Base-by-base conservation (phyloP, 768 basidiomycete genomes). In the Tremella fuciformis region DNA sequence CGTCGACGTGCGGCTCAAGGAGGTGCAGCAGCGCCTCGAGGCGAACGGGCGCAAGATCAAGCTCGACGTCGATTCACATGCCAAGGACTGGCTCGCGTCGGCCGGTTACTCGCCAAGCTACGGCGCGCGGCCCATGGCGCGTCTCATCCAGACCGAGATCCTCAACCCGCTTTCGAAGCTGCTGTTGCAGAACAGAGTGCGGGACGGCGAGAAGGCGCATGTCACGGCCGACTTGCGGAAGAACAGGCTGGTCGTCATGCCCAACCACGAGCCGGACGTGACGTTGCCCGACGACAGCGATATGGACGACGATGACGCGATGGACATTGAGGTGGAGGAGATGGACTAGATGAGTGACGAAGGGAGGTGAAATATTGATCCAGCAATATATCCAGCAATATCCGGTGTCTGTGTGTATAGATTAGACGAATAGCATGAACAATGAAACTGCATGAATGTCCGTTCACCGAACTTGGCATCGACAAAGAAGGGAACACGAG, bases 81-180 rank as follows among this genome's bases (percentile, higher is more conserved):
- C 88, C 63, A 89, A 88, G 78, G 75, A 77, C n/a, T 78, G 71
- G 72, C 59, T 78, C 4, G 76, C 63, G 4, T 62, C 68, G 6
- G 77, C 77, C 18, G 77, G 77, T 9, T 78, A 75, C 62, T 71
- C 69, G 24, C 76, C 90, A 0, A 79, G 81, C 18, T 96, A 94
- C 71, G 92, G 94, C 64, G 94, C 93, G 56, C 85, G 94, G 41
- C 96, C 94, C 1, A 82, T 97, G 63, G 89, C 90, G 72, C 84
- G 92, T 34, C 84, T 88, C 3, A 93, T 99, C 65, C 93, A 96
- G 78, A 86, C 83, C 67, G 91, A 97, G 69, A 81, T 99, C 37
- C 82, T 98, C 69, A 93, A 96, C 74, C 94, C 93, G 13, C 79
- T 98, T 38, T 89, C 90, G 15, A 80, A 87, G 56, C 82, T 88